Evolutionary conservation across 768 basidiomycete genomes (phyloP).

Genomic region (Lactarius deliciosus): DNA sequence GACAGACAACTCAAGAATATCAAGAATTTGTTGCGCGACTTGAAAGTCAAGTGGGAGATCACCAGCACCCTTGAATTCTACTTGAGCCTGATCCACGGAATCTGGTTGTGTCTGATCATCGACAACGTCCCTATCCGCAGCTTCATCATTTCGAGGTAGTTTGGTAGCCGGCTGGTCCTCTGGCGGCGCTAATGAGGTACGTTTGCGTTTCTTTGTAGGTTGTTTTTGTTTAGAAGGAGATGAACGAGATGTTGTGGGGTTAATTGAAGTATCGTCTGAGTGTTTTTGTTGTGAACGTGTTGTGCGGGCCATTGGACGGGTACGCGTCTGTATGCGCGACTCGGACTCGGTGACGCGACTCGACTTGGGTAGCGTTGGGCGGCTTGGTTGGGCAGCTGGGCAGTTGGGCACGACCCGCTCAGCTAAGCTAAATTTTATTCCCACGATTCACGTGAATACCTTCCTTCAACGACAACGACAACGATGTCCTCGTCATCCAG

Average conservation of each 20-base stretch:
- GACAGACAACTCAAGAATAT: constrained; percentile 57
- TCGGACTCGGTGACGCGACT: constrained; percentile 26
- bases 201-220: constrained; percentile 67
- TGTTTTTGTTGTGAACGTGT: constrained; percentile 64
- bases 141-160: constrained; percentile 42
- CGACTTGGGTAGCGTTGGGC: constrained; percentile 20
- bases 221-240: constrained; percentile 35
- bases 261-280: constrained; percentile 37
- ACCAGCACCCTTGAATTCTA: constrained; percentile 41
- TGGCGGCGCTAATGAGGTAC: constrained; percentile 44
- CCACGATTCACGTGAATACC: constrained; percentile 25
- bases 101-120: constrained; percentile 32
- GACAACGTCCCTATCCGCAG: constrained; percentile 38
- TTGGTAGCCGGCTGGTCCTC: constrained; percentile 54
- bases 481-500: constrained; percentile 31
- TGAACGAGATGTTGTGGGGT: constrained; percentile 31
- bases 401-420: not conserved
- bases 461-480: not conserved
- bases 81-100: constrained; percentile 27
- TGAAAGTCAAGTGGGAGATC: constrained; percentile 47
- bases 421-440: not conserved
- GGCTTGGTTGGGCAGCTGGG: not conserved
- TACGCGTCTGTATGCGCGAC: constrained; percentile 37
- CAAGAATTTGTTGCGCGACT: constrained; percentile 55
- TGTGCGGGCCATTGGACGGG: constrained; percentile 63